These are phyloP conservation scores for Salix suchowensis DNA, from an alignment of 345 rosid species.

Conservation along the genomic window DNA sequence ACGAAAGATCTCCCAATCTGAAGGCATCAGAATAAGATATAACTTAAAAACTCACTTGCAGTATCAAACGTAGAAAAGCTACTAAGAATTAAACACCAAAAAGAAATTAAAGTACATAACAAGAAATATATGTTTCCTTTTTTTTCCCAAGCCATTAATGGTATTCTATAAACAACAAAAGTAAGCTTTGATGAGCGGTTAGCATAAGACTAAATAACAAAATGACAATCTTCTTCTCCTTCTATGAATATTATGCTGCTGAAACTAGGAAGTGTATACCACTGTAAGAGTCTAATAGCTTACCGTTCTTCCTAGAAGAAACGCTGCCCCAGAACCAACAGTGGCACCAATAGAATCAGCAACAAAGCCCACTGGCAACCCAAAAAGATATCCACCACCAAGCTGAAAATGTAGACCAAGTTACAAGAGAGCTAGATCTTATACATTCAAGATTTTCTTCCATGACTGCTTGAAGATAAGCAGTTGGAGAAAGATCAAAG, in stretches of 20 bases:
- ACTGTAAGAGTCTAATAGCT: slow-evolving; percentile 1
- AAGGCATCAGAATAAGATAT: slow-evolving; percentile 9
- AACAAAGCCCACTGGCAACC: slow-evolving; percentile 83
- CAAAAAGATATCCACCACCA: slow-evolving; percentile 98
- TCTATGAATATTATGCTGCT: not conserved
- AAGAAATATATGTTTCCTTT: not conserved
- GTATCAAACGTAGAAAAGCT: not conserved
- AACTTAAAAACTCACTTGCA: not conserved
- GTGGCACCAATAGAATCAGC: slow-evolving; percentile 96
- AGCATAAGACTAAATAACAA: not conserved
- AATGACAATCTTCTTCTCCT: not conserved
- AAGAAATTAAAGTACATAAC: not conserved
- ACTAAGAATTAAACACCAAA: not conserved
- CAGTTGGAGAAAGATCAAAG: not conserved
- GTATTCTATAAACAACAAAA: too few species aligned
- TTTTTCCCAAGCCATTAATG: not conserved
- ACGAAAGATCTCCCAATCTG: slow-evolving; percentile 87
- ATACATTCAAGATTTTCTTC: not conserved
- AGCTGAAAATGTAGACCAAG: slow-evolving; percentile 50
- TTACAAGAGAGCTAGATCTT: not conserved
- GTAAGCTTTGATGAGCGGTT: not conserved
- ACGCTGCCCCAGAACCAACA: slow-evolving; percentile 90
- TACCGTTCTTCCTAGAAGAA: slow-evolving; percentile 88
- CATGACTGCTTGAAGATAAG: not conserved
- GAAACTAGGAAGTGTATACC: not conserved